Base-by-base conservation (phyloP, 192 early-diverging fungal species). In the Gamsiella multidivaricata region DNA sequence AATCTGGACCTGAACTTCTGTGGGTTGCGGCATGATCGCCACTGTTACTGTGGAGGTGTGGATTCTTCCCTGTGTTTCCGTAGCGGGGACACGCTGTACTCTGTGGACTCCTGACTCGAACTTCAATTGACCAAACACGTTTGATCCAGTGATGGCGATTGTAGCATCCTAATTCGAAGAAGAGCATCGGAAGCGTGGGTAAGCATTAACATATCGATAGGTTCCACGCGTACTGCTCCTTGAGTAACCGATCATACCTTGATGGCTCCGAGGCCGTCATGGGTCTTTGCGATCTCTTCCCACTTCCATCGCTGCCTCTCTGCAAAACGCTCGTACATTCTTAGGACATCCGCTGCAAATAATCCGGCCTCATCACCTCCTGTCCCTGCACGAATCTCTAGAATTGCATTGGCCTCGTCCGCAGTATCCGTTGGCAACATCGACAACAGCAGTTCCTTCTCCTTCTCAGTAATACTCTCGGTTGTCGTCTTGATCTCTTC, bases 51-150 rank as follows among this genome's bases (percentile, higher is more conserved):
- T 94, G 20, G 87, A 89, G 1, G 93, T 94, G 67, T 94, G 93
- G 7, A 91, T 85, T 11, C 93, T 84, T 32, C 93, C 93, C 61
- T 90, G 85, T 17, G 82, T 85, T 69, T 94, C 93, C 3, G 93
- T 94, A 7, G 85, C 87, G 7, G 93, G 93, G 14, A 94, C 90
- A 8, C 92, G 83, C 73, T 94, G 93, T 5, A 93, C 93, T n/a
- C 93, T 79, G 45, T 94, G 93, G 18, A 92, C 91, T 14, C 93
- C 93, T 2, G 92, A 90, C 82, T 94, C 93, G 68, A 89, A 93
- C 83, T 89, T 91, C 52, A 94, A 75, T 32, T 82, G 69, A 33
- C 92, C 89, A 78, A 94, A 93, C 47, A 93, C 93, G 47, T 84
- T 85, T 34, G 80, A 78, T 29, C 93, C 93, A 2, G 88, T 79